These are phyloP conservation scores for Pichiaceae sp. DNA, from an alignment of 1,139 yeast species.

Conservation along the genomic window DNA sequence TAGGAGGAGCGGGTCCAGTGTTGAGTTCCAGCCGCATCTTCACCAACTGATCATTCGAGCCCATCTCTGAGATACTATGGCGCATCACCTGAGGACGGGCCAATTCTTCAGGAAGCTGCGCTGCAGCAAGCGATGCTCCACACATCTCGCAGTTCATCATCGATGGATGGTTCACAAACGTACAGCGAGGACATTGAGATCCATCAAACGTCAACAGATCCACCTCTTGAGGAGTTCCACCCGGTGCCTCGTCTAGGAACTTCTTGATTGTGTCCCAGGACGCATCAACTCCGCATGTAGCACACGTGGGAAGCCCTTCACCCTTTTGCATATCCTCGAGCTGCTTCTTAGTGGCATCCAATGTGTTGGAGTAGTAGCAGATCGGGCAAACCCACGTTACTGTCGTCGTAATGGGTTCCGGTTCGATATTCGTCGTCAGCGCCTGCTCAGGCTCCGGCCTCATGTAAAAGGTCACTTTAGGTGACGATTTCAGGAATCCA, in stretches of 20 bases:
- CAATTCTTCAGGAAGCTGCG: background rate
- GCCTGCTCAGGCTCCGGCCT: conserved; percentile 1
- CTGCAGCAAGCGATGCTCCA: conserved; percentile 36
- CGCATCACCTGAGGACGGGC: conserved; percentile 5
- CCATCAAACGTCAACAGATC: conserved; percentile 25
- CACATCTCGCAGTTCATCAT: conserved; percentile 80
- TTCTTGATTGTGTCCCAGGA: conserved; percentile 26
- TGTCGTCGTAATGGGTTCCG: background rate
- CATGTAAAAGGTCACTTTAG: conserved; percentile 44
- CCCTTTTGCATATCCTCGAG: conserved; percentile 3
- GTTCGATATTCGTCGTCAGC: background rate
- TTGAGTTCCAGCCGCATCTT: conserved; percentile 1
- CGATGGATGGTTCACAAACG: conserved; percentile 79
- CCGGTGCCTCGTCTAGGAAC: conserved; percentile 9
- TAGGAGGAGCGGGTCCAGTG: conserved; percentile 4
- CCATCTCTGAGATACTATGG: conserved; percentile 2
- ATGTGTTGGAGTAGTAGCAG: conserved; percentile 61
- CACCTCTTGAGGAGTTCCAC: background rate
- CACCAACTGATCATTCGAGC: conserved; percentile 4
- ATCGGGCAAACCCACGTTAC: conserved; percentile 71
- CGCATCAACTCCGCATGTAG: conserved; percentile 68
- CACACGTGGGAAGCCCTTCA: conserved; percentile 44
- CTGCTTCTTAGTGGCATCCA: conserved; percentile 18
- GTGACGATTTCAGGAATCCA: conserved; percentile 70
- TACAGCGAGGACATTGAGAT: conserved; percentile 67